Conservation (phyloP, 441 rosid genomes). For the Erysimum pusillum region DNA sequence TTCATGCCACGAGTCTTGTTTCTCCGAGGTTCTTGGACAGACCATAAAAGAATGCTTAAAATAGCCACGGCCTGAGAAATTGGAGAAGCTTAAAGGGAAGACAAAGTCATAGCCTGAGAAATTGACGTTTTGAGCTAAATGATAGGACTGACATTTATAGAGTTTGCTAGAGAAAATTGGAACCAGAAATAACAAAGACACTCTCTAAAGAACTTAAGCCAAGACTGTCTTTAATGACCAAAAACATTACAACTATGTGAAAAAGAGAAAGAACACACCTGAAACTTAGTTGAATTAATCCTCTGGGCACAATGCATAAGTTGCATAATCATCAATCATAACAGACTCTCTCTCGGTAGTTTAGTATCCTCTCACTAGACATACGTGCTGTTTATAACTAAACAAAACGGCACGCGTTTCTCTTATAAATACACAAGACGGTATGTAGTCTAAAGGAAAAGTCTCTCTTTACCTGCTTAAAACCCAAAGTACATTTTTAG, state of each 20-base stretch:
- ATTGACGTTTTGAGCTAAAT: conserved; percentile 36
- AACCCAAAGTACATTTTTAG: conserved; percentile 13
- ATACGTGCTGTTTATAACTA: not conserved
- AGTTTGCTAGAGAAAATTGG: not conserved
- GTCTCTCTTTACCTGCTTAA: conserved; percentile 11
- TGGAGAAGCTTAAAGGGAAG: conserved; percentile 1
- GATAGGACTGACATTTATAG: conserved; percentile 24
- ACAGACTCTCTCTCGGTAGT: not conserved
- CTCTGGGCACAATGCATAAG: no score
- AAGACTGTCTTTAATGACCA: conserved; percentile 15
- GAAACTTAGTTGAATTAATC: not conserved
- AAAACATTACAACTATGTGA: not conserved
- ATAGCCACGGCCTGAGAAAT: conserved; percentile 19
- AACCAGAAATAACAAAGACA: conserved; percentile 24
- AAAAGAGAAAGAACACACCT: not conserved
- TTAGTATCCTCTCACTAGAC: not conserved
- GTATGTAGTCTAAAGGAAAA: conserved; percentile 9
- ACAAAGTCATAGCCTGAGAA: conserved; percentile 32
- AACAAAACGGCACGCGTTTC: not conserved
- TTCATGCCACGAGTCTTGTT: conserved; percentile 39
- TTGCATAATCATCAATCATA: no score
- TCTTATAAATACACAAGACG: not conserved
- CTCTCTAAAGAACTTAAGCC: conserved; percentile 18
- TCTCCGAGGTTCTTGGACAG: conserved; percentile 47
- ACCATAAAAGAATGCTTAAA: conserved; percentile 37